Evolutionary conservation across 768 basidiomycete genomes (phyloP).

Genomic region (Mrakia hoshinonis): DNA sequence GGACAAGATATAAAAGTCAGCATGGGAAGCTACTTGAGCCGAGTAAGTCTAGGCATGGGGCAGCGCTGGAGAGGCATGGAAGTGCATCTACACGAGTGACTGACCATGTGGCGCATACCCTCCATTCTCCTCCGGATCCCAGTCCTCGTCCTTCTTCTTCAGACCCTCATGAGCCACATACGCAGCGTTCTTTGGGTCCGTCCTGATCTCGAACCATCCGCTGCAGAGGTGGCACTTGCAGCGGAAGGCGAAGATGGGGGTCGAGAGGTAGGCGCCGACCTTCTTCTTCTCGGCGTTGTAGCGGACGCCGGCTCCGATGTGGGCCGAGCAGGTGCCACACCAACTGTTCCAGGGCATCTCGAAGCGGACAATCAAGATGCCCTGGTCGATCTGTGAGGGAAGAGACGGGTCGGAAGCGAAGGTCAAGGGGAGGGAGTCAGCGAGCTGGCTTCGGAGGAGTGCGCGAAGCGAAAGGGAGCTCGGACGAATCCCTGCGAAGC

Average conservation of each 20-base stretch:
- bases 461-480: background rate
- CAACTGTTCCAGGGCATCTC: constrained; percentile 49
- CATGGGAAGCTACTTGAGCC: no score
- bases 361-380: constrained; percentile 89
- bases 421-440: background rate
- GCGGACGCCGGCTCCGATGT: constrained; percentile 98
- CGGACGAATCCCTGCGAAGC: no score
- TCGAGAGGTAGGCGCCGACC: constrained; percentile 86
- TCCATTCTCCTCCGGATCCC: constrained; percentile 94
- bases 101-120: constrained; percentile 79
- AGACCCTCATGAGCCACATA: constrained; percentile 90
- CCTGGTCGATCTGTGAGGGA: constrained; percentile 61
- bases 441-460: background rate
- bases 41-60: no score
- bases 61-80: background rate
- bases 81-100: constrained; percentile 16
- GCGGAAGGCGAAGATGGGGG: constrained; percentile 86
- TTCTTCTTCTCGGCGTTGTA: constrained; percentile 99
- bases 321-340: constrained; percentile 45
- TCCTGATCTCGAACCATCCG: constrained; percentile 96
- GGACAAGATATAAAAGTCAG: background rate
- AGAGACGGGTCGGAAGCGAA: background rate
- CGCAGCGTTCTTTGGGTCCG: constrained; percentile 92
- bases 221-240: constrained; percentile 97
- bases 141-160: constrained; percentile 88